Percentiles rank a stretch among this genome's conserved stretches.
Evolutionary conservation across 73 alveolate genomes (phyloP).

Genomic region (Blepharisma japonicum): DNA sequence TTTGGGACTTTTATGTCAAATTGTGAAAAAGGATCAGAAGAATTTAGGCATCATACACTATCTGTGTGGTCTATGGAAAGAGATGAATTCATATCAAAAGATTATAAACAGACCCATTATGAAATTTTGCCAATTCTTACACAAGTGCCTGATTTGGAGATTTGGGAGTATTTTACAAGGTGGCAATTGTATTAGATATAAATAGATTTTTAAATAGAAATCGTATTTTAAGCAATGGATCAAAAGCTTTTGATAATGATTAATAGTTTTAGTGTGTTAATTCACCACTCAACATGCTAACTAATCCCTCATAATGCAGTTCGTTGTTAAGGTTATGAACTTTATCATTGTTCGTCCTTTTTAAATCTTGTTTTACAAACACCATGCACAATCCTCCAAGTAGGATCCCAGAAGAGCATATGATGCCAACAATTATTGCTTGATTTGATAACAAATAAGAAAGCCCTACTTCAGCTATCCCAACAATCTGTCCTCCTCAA

Average conservation of each 20-base stretch:
- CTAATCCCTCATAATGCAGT: too few species aligned
- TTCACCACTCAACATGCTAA: too few species aligned
- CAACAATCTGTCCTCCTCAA: constrained; percentile 63
- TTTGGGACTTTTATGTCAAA: constrained; percentile 15
- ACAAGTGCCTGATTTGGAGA: background rate
- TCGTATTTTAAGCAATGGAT: too few species aligned
- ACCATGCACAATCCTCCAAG: background rate
- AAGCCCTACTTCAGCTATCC: constrained; percentile 47
- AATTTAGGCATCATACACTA: background rate
- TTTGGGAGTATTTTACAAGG: background rate
- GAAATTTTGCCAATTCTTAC: background rate
- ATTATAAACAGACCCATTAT: background rate
- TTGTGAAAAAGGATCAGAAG: constrained; percentile 2
- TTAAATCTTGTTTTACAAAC: background rate
- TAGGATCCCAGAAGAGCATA: constrained; percentile 14
- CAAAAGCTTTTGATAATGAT: too few species aligned
- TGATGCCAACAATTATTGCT: background rate
- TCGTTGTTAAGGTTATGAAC: too few species aligned
- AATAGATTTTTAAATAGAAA: too few species aligned
- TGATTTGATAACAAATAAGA: background rate
- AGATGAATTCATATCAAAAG: background rate
- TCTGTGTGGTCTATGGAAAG: constrained; percentile 2
- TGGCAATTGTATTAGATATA: background rate
- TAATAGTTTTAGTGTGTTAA: too few species aligned
- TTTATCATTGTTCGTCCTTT: background rate